Conservation (phyloP, 345 rosid species). For the Cochlearia excelsa region DNA sequence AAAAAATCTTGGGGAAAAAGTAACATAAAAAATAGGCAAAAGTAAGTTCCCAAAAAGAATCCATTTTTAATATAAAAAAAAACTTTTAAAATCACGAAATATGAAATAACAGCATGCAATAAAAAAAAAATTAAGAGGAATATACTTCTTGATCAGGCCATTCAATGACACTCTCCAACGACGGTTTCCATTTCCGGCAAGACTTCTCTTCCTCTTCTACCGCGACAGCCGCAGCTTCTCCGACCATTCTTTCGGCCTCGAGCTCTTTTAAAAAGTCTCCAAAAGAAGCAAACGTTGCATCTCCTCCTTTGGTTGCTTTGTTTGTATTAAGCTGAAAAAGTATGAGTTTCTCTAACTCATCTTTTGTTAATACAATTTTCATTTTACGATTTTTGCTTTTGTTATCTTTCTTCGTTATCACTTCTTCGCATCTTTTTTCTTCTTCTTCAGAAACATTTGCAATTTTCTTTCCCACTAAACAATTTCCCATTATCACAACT, state of each 20-base stretch:
- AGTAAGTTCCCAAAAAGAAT: conserved; percentile 6
- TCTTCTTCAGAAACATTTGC: conserved; percentile 21
- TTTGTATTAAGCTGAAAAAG: conserved; percentile 34
- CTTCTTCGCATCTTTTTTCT: conserved; percentile 25
- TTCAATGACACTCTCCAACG: conserved; percentile 58
- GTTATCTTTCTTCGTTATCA: conserved; percentile 20
- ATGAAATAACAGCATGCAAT: background rate
- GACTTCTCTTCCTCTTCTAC: conserved; percentile 18
- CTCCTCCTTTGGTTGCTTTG: conserved; percentile 31
- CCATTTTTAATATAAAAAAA: conserved; percentile 3
- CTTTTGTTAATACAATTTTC: conserved; percentile 31
- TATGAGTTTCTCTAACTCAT: conserved; percentile 35
- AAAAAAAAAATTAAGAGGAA: conserved; percentile 3
- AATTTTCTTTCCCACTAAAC: conserved; percentile 28
- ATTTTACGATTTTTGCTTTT: conserved; percentile 35
- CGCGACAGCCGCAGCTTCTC: conserved; percentile 26
- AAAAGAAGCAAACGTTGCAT: conserved; percentile 28
- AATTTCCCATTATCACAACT: conserved; percentile 27
- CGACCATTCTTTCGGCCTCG: conserved; percentile 30
- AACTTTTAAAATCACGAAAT: conserved; percentile 10
- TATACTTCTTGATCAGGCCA: conserved; percentile 37
- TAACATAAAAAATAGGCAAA: conserved; percentile 20
- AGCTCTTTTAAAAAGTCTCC: conserved; percentile 40
- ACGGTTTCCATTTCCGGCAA: conserved; percentile 59
- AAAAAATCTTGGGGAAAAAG: conserved; percentile 7